These are phyloP conservation scores for Trichosporon ovoides DNA, from an alignment of 1,284 basidiomycete genomes.

Conservation along the genomic window DNA sequence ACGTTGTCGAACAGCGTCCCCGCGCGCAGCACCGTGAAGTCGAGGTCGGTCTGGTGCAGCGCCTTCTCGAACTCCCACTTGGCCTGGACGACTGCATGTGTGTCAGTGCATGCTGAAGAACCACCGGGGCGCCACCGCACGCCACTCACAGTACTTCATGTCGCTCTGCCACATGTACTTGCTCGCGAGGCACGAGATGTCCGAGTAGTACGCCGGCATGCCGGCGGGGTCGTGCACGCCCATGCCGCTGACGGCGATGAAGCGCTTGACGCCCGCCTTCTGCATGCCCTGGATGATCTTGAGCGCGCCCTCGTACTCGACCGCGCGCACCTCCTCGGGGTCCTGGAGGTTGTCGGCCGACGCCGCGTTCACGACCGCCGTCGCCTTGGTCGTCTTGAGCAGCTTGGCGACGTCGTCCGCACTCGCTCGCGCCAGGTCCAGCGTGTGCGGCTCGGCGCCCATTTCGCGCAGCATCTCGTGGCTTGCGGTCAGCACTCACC, in stretches of 20 bases:
- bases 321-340: background rate
- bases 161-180: background rate
- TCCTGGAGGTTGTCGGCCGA: background rate
- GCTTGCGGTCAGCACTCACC: background rate
- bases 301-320: background rate
- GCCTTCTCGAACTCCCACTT: background rate
- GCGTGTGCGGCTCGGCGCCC: background rate
- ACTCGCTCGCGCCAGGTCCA: background rate
- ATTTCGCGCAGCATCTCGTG: background rate
- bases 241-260: background rate
- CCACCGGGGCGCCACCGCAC: no score
- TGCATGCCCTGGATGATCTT: background rate
- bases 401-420: background rate
- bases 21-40: background rate
- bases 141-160: background rate
- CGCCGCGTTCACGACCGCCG: background rate
- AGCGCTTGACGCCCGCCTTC: background rate
- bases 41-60: background rate
- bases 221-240: background rate
- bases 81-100: background rate
- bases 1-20: background rate
- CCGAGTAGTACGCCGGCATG: slow-evolving; percentile 1
- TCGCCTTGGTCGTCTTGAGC: background rate
- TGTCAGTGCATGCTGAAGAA: background rate
- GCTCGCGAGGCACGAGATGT: slow-evolving; percentile 2